phyloP scores from a whole-genome alignment of 257 asterid species.

The Solanum chmielewskii region DNA sequence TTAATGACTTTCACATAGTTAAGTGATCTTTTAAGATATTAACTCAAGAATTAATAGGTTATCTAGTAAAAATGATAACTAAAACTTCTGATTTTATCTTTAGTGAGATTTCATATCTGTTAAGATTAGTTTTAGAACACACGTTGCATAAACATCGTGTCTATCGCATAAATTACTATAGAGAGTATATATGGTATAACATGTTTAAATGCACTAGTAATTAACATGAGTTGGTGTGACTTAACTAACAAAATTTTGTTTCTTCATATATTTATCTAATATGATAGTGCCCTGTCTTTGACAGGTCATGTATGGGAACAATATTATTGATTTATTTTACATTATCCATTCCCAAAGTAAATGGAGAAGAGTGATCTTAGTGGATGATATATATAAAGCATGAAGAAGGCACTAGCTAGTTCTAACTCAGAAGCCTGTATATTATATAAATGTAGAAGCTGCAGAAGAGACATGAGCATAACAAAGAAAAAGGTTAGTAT shows the following conservation, averaged over 20 bases:
- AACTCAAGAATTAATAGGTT: neutral
- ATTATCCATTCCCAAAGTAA: conserved; percentile 25
- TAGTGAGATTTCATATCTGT: neutral
- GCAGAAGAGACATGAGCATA: neutral
- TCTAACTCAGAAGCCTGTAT: neutral
- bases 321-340: conserved; percentile 53
- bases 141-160: neutral
- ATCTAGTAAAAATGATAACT: neutral
- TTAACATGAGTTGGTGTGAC: neutral
- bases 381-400: neutral
- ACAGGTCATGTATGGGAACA: conserved; percentile 63
- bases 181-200: neutral
- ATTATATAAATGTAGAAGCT: neutral
- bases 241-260: neutral
- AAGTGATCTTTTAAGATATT: too few relatives aligned
- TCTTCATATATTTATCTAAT: neutral
- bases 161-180: too few relatives aligned
- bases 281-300: neutral
- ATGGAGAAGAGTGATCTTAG: conserved; percentile 11
- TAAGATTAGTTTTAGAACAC: neutral
- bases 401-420: neutral
- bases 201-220: neutral
- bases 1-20: too few relatives aligned
- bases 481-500: neutral
- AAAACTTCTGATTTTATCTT: neutral